Base-by-base conservation (phyloP, 2,329 filamentous ascomycete genomes). In the Fusarium clavum region DNA sequence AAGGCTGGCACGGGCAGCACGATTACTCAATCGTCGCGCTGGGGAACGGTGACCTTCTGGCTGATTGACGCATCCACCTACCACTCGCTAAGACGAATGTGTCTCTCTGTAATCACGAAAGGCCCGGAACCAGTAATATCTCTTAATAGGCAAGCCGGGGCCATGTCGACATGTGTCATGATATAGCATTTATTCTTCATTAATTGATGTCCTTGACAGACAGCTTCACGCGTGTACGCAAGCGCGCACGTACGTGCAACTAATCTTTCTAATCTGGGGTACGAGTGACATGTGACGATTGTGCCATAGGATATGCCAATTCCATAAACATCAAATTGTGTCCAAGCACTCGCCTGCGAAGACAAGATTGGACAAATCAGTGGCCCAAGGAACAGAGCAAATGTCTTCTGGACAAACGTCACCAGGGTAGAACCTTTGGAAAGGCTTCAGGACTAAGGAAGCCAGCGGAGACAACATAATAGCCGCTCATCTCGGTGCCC, bases 1-100 rank as follows among this genome's bases (percentile, higher is more conserved):
- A 43, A 77, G 83, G 53, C 64, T 85, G 29, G 74, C 77, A 43
- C 76, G 83, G 30, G 83, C 84, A 2, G 77, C 80, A 30, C 77
- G 74, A 57, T 71, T 85, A 53, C 75, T 84, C 41, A 71, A 73
- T 30, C 73, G 77, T 12, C 52, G 44, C 24, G 55, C 45, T 24
- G 61, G 66, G 44, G 57, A 54, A 57, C 45, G 73, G 75, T 27
- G 64, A 68, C 41, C 29, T n/a, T 29, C 22, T 63, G 16, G 47
- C 22, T 34, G 52, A 47, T 27, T 46, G 27, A 44, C 41, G 11
- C 43, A 63, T 25, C 34, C 34, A 38, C 34, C 34, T 38, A 38
- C 34, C 43, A 51, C 38, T 46, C 27, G 45, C 47, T 57, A 54
- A 34, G 20, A 41, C 22, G 24, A 43, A 46, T 41, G 22, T 25